Conservation (phyloP, 305 asterid species). For the Plantago lanceolata region DNA sequence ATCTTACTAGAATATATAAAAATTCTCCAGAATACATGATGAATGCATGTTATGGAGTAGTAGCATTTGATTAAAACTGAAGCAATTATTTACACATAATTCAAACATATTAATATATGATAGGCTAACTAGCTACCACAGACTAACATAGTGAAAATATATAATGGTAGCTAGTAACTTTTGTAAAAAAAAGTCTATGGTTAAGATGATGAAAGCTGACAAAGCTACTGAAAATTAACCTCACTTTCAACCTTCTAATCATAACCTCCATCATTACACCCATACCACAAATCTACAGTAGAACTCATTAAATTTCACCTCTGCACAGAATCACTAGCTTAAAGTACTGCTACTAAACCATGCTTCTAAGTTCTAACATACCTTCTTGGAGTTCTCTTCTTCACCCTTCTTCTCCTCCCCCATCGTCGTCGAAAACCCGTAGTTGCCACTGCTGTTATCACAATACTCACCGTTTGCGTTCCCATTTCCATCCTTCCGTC, state of each 20-base stretch:
- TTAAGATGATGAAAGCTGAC: constrained; percentile 5
- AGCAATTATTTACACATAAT: no score
- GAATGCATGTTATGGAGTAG: no score
- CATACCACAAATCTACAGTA: neutral
- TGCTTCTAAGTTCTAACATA: neutral
- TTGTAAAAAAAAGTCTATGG: neutral
- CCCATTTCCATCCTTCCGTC: constrained; percentile 15
- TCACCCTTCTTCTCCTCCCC: neutral
- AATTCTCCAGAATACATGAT: no score
- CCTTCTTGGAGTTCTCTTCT: neutral
- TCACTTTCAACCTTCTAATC: constrained; percentile 13
- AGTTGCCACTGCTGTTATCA: neutral
- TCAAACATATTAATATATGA: no score
- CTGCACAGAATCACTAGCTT: neutral
- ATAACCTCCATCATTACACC: neutral
- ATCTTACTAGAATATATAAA: no score
- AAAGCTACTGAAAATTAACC: neutral
- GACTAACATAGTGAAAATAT: no score
- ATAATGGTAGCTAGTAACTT: neutral
- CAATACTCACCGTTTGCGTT: neutral
- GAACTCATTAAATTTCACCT: neutral
- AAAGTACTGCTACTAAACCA: no score
- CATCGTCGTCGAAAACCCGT: neutral
- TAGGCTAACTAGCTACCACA: no score
- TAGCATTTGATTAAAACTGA: no score